phyloP scores from a whole-genome alignment of 495 filamentous ascomycete genomes.

The Neohortaea acidophila region DNA sequence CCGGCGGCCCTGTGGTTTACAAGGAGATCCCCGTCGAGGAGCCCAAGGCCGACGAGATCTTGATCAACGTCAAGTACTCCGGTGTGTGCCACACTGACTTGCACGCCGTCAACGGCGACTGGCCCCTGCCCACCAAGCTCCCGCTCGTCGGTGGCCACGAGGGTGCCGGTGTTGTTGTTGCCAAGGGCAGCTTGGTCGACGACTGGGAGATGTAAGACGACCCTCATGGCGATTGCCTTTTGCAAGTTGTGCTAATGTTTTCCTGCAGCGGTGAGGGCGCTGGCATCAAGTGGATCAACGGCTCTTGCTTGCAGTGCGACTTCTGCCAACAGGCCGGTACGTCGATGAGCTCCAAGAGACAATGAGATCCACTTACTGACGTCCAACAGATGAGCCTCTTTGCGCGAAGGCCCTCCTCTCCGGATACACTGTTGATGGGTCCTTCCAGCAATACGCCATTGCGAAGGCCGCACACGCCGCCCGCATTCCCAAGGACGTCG shows the following conservation, averaged over 20 bases:
- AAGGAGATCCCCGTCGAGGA: slow-evolving; percentile 68
- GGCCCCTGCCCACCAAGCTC: slow-evolving; percentile 63
- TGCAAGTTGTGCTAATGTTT: too few relatives aligned
- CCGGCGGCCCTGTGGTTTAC: slow-evolving; percentile 56
- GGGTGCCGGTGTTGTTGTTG: slow-evolving; percentile 71
- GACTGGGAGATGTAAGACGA: slow-evolving; percentile 39
- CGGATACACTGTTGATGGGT: slow-evolving; percentile 82
- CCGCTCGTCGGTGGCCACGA: slow-evolving; percentile 93
- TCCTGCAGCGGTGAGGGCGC: slow-evolving; percentile 64
- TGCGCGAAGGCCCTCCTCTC: slow-evolving; percentile 59
- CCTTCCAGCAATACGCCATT: slow-evolving; percentile 84
- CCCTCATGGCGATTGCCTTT: too few relatives aligned
- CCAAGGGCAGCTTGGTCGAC: slow-evolving; percentile 53
- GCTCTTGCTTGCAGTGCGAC: slow-evolving; percentile 58
- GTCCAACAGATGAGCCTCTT: slow-evolving; percentile 46
- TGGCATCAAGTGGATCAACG: slow-evolving; percentile 87
- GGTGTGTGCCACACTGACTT: slow-evolving; percentile 81
- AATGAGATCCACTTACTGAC: too few relatives aligned
- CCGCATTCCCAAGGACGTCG: slow-evolving; percentile 56
- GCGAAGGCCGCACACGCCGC: slow-evolving; percentile 73
- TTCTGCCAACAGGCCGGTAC: slow-evolving; percentile 53
- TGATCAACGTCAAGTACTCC: slow-evolving; percentile 81
- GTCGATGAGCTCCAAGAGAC: too few relatives aligned
- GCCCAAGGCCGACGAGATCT: slow-evolving; percentile 74
- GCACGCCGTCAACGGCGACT: slow-evolving; percentile 55